Conservation (phyloP, 257 asterid genomes). For the Scutellaria minor region DNA sequence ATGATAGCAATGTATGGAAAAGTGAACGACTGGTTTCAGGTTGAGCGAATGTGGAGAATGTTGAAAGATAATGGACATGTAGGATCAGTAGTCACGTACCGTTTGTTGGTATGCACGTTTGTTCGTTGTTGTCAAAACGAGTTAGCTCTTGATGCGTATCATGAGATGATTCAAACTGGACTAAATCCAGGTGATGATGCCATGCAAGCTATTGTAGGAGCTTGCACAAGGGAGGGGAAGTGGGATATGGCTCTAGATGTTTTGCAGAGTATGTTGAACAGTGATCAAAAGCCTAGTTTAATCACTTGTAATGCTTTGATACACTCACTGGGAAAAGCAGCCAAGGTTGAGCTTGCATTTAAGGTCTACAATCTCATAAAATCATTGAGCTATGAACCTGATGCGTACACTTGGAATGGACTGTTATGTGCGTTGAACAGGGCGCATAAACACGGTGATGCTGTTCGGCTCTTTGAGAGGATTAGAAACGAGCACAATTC, state of each 20-base stretch:
- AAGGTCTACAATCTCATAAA: slow-evolving; percentile 60
- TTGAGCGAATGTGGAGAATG: slow-evolving; percentile 68
- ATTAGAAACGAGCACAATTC: slow-evolving; percentile 49
- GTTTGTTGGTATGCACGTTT: slow-evolving; percentile 71
- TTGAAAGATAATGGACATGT: slow-evolving; percentile 49
- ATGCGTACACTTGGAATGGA: slow-evolving; percentile 89
- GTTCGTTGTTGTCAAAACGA: slow-evolving; percentile 82
- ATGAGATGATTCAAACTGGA: slow-evolving; percentile 72
- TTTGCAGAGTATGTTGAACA: slow-evolving; percentile 55
- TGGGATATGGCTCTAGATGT: slow-evolving; percentile 66
- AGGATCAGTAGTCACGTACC: slow-evolving; percentile 77
- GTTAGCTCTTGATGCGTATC: slow-evolving; percentile 85
- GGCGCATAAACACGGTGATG: slow-evolving; percentile 63
- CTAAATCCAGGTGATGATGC: slow-evolving; percentile 60
- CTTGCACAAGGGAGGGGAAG: slow-evolving; percentile 83
- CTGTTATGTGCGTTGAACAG: slow-evolving; percentile 77
- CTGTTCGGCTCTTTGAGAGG: slow-evolving; percentile 64
- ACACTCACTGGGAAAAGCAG: slow-evolving; percentile 76
- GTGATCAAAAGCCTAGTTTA: slow-evolving; percentile 64
- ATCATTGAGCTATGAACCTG: slow-evolving; percentile 70
- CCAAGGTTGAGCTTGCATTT: slow-evolving; percentile 62
- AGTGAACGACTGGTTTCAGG: slow-evolving; percentile 60
- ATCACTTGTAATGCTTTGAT: slow-evolving; percentile 74
- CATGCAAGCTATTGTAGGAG: slow-evolving; percentile 90
- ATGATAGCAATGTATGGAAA: slow-evolving; percentile 74